A percentile compares a stretch with the other conserved stretches of the same genome.
Conservation (phyloP, 164 flowering plant species). For the Warburgia ugandensis region DNA sequence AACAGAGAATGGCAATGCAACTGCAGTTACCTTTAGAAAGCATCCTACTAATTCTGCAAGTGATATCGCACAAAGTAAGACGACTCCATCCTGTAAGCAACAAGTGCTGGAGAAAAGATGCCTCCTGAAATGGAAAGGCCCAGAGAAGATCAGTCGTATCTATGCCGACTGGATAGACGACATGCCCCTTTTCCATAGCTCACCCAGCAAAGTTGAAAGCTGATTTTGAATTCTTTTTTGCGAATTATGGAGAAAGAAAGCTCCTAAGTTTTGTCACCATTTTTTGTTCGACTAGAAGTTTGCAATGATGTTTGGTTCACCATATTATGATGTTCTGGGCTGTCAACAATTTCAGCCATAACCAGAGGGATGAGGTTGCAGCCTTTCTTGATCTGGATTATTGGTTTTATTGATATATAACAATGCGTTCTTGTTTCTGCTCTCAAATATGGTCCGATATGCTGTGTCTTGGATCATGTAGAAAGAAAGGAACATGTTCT, state of each 20-base stretch:
- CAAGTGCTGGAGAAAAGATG: slow-evolving; percentile 28
- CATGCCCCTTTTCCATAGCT: slow-evolving; percentile 24
- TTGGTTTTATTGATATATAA: no score
- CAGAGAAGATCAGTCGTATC: slow-evolving; percentile 57
- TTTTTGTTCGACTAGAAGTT: no score
- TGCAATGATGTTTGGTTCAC: no score
- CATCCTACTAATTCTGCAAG: slow-evolving; percentile 13
- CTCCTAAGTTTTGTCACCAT: no score
- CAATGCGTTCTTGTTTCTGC: no score
- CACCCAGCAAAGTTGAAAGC: slow-evolving; percentile 29
- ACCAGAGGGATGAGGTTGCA: no score
- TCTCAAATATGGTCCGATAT: no score
- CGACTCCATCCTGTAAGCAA: slow-evolving; percentile 11
- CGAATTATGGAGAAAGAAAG: not conserved
- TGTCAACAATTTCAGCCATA: no score
- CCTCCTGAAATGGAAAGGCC: slow-evolving; percentile 40
- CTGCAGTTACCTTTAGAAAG: slow-evolving; percentile 12
- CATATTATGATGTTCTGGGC: no score
- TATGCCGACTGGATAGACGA: slow-evolving; percentile 78
- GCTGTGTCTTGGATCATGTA: no score
- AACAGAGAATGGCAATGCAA: slow-evolving; percentile 20
- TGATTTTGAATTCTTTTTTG: slow-evolving; percentile 8
- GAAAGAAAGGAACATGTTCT: no score
- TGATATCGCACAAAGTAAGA: slow-evolving; percentile 11
- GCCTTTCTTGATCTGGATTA: no score